Percentiles rank a stretch among this genome's conserved stretches.
Conservation (phyloP, 352 stramenopile genomes). For the Globisporangium carolinianum region DNA sequence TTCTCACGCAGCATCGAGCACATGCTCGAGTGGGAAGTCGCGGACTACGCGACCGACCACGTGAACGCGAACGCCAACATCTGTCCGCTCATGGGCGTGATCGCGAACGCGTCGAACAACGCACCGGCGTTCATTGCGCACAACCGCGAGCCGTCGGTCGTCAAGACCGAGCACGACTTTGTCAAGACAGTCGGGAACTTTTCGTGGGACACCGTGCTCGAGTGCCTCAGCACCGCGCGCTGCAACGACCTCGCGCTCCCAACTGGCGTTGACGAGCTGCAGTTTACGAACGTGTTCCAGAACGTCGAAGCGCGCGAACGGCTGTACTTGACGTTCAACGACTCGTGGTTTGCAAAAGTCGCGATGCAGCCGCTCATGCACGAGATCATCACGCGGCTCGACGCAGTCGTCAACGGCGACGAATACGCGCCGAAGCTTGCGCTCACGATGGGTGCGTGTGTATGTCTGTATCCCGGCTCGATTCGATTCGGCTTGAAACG, state of each 20-base stretch:
- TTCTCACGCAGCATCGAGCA: conserved; percentile 41
- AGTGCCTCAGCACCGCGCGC: conserved; percentile 74
- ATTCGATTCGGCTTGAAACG: not conserved
- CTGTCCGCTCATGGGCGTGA: conserved; percentile 69
- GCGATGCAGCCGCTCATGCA: conserved; percentile 78
- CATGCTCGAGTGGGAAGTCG: conserved; percentile 72
- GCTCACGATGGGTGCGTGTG: conserved; percentile 64
- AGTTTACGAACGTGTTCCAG: conserved; percentile 72
- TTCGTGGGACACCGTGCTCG: conserved; percentile 68
- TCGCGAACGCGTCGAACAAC: conserved; percentile 50
- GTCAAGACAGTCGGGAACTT: conserved; percentile 65
- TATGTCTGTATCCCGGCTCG: too few species aligned
- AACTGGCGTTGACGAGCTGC: conserved; percentile 49
- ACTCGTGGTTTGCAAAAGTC: conserved; percentile 78
- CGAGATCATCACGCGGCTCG: conserved; percentile 61
- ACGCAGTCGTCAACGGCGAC: conserved; percentile 34
- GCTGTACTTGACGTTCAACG: conserved; percentile 65
- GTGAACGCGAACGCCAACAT: conserved; percentile 75
- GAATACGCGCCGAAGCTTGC: conserved; percentile 45
- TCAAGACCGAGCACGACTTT: conserved; percentile 57
- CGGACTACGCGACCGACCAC: conserved; percentile 72
- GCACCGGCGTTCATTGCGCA: conserved; percentile 53
- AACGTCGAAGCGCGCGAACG: conserved; percentile 65
- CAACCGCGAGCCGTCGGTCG: conserved; percentile 28
- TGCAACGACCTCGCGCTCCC: conserved; percentile 74